A percentile compares a stretch with the other conserved stretches of the same genome.
phyloP scores from a whole-genome alignment of 805 yeast genomes.

The Kurtzmaniella cleridarum region DNA sequence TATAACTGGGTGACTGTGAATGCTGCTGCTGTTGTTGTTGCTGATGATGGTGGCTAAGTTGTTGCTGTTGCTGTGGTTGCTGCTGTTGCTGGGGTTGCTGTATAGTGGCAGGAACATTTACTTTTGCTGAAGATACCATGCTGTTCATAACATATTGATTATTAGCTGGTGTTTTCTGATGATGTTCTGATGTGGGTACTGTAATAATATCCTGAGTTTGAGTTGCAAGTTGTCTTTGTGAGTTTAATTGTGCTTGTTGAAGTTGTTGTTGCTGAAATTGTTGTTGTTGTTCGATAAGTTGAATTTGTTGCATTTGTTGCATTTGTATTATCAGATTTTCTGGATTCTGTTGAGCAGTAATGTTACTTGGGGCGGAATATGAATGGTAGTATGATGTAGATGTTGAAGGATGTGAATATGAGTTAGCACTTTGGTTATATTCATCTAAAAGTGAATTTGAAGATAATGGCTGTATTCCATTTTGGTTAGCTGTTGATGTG shows the following conservation, averaged over 20 bases:
- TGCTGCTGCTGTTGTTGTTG: background rate
- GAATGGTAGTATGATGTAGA: background rate
- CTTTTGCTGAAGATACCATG: too few relatives aligned
- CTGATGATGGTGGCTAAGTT: background rate
- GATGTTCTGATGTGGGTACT: too few relatives aligned
- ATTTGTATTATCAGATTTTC: too few relatives aligned
- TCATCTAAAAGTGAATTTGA: too few relatives aligned
- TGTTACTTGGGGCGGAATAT: background rate
- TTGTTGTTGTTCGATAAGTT: background rate
- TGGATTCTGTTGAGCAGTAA: too few relatives aligned
- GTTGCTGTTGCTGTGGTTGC: background rate
- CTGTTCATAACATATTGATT: too few relatives aligned
- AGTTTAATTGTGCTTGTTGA: background rate
- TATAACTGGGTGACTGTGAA: background rate
- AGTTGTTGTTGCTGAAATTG: background rate
- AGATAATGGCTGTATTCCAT: too few relatives aligned
- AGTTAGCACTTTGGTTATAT: too few relatives aligned
- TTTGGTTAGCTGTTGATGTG: too few relatives aligned
- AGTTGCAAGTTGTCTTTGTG: too few relatives aligned
- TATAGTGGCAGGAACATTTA: background rate
- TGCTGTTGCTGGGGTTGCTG: conserved; percentile 2
- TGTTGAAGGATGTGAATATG: background rate
- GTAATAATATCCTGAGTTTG: too few relatives aligned
- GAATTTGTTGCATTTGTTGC: background rate
- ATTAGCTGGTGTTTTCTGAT: too few relatives aligned